Percentiles rank a stretch among this genome's conserved stretches.
Conservation (phyloP, 139 green algal genomes). For the Chlamydomonas schloesseri region DNA sequence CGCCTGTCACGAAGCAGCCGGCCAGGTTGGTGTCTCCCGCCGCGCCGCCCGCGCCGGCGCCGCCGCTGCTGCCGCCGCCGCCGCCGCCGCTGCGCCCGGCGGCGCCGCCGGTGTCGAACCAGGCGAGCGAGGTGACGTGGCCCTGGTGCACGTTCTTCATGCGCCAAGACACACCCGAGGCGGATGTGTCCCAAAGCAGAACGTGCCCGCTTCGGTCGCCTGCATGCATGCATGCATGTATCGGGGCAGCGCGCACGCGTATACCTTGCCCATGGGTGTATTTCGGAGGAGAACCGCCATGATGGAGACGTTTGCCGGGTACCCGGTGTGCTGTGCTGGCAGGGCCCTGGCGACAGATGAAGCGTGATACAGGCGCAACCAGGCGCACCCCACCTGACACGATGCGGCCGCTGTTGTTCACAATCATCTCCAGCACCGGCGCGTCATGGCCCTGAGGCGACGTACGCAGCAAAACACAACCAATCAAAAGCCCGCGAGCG, state of each 20-base stretch:
- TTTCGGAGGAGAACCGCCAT: no score
- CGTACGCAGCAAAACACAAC: no score
- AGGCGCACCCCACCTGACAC: constrained; percentile 37
- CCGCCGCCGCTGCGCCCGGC: neutral
- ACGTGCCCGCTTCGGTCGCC: constrained; percentile 77
- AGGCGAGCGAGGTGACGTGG: constrained; percentile 81
- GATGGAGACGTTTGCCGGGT: no score
- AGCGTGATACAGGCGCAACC: no score
- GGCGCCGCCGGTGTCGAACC: constrained; percentile 48
- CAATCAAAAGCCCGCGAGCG: no score
- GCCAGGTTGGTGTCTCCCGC: neutral
- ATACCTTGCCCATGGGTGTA: no score
- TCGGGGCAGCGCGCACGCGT: no score
- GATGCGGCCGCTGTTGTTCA: constrained; percentile 15
- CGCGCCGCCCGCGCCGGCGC: neutral
- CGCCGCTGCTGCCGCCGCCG: neutral
- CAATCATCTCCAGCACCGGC: constrained; percentile 62
- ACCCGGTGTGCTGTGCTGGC: no score
- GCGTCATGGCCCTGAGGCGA: constrained; percentile 49
- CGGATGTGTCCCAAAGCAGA: constrained; percentile 70
- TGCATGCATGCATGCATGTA: constrained; percentile 32
- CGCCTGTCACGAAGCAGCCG: constrained; percentile 58
- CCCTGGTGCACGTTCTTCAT: constrained; percentile 71
- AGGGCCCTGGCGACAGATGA: no score
- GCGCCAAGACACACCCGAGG: constrained; percentile 45